phyloP scores from a whole-genome alignment of 768 basidiomycete species.

The Pholiota microspora region DNA sequence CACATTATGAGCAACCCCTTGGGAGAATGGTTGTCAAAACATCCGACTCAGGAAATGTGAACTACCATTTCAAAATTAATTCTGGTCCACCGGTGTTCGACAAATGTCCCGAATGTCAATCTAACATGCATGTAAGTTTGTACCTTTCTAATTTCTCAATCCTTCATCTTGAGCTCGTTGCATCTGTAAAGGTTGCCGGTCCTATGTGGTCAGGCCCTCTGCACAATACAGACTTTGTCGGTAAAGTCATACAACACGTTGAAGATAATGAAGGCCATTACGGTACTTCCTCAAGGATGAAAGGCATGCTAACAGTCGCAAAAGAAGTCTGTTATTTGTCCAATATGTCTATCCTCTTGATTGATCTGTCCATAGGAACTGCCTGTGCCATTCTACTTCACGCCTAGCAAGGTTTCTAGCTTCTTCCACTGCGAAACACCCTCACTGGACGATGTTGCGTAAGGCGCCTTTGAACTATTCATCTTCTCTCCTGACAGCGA shows the following conservation, averaged over 20 bases:
- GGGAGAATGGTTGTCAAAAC: conserved; percentile 66
- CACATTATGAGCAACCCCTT: conserved; percentile 82
- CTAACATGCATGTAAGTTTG: conserved; percentile 65
- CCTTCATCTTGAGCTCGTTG: background rate
- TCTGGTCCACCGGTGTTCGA: conserved; percentile 64
- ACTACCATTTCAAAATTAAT: conserved; percentile 69
- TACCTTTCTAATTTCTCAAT: background rate
- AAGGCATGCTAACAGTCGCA: conserved; percentile 92
- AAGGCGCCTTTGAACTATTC: conserved; percentile 32
- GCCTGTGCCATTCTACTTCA: conserved; percentile 80
- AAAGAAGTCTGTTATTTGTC: conserved; percentile 58
- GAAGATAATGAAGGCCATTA: conserved; percentile 62
- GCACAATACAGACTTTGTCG: conserved; percentile 74
- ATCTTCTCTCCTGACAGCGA: background rate
- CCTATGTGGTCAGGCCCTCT: conserved; percentile 96
- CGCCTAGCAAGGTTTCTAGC: conserved; percentile 74
- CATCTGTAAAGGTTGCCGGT: conserved; percentile 65
- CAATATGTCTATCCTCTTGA: no score
- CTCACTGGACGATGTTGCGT: conserved; percentile 73
- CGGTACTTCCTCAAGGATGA: conserved; percentile 82
- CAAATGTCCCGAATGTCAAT: conserved; percentile 82
- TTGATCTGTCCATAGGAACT: no score
- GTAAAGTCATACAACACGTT: conserved; percentile 73
- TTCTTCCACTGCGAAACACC: conserved; percentile 83
- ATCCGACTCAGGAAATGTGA: conserved; percentile 56